Base-by-base conservation (phyloP, 768 basidiomycete genomes). In the button mushroom (Agaricus bisporus) region DNA sequence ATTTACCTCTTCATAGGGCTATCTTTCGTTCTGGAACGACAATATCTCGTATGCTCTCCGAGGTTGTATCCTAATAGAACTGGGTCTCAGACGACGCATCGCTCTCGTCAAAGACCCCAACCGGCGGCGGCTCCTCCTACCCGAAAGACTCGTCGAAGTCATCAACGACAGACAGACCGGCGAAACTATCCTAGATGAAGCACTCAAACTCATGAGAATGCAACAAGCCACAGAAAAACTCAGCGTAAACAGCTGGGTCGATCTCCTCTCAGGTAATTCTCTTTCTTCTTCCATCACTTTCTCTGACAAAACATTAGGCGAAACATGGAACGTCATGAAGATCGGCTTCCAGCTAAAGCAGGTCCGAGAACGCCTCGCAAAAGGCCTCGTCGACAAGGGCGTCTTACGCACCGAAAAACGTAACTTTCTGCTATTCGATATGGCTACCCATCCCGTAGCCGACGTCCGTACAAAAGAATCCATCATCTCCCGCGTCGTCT, bases 271-370 rank as follows among this genome's bases (percentile, higher is more conserved):
- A 59, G 95, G 95, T 95, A 61, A 65, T 88, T 80, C 38, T 37
- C 3, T 1, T 18, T 35, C 5, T 28, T 8, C 32, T 35, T 35
- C 4, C 22, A 26, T 22, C 25, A 12, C 28, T 11, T 5, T 45
- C 26, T 11, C 9, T 32, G 2, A 25, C n/a, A n/a, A n/a, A 36
- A 46, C 41, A 15, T 28, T 64, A 98, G 95, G 95, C 51, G 95
- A 99, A 73, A 98, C 95, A 45, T 99, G 95, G 95, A 99, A 98
- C 70, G 94, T 99, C 7, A 93, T 98, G 87, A 98, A 98, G 73
- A 98, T 99, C 51, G 95, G 95, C 20, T 99, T 92, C 71, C 95
- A 99, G 69, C 85, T 99, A 44, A 98, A 98, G 69, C 95, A 98
- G 71, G 95, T 98, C 38, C 87, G 95, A 43, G 95, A 99, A 72